These are phyloP conservation scores for Nakaseomyces sp. DNA, from an alignment of 1,139 yeast genomes.

Conservation along the genomic window DNA sequence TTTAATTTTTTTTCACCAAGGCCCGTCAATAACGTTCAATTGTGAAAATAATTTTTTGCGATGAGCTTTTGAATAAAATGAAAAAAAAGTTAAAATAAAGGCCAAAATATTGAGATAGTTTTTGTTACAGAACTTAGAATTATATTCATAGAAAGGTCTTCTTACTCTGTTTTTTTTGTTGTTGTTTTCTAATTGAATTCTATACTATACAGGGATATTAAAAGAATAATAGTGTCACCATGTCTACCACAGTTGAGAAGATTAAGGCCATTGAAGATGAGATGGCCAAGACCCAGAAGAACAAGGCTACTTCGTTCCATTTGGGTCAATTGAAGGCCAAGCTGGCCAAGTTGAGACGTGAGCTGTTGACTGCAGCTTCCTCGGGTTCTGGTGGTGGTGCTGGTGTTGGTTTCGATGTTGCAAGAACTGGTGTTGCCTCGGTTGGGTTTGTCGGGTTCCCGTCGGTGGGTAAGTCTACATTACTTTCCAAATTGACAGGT, in stretches of 20 bases:
- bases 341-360: conserved; percentile 87
- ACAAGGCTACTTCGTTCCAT: conserved; percentile 93
- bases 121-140: too few relatives aligned
- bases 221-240: background rate
- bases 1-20: too few relatives aligned
- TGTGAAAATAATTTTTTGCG: too few relatives aligned
- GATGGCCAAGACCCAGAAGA: conserved; percentile 89
- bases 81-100: too few relatives aligned
- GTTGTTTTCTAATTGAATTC: too few relatives aligned
- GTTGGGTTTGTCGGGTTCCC: conserved; percentile 98
- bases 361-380: conserved; percentile 69
- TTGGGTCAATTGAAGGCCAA: conserved; percentile 95
- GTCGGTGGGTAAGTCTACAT: conserved; percentile 92
- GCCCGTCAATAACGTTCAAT: too few relatives aligned
- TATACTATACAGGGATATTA: too few relatives aligned
- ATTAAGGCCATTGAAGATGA: conserved; percentile 91
- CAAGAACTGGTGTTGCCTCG: conserved; percentile 94
- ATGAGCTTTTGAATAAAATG: too few relatives aligned
- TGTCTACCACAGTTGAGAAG: conserved; percentile 81
- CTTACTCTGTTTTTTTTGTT: too few relatives aligned
- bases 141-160: too few relatives aligned
- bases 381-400: conserved; percentile 86
- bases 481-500: conserved; percentile 81
- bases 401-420: conserved; percentile 89
- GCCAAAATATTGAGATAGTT: too few relatives aligned